phyloP scores from a whole-genome alignment of 306 rosid genomes.

The Lathyrus aphaca region DNA sequence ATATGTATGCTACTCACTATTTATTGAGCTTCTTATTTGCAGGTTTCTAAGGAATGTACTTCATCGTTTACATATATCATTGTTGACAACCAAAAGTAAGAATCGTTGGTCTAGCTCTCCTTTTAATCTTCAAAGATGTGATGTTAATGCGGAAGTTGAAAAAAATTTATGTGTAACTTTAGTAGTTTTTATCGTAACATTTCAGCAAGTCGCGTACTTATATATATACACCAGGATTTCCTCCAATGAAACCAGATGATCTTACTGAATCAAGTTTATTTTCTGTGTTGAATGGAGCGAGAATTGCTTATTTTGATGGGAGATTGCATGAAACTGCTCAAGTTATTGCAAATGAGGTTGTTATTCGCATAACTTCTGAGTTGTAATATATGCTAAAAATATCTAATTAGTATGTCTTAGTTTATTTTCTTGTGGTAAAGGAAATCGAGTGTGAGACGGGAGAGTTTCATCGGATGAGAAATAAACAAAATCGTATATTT shows the following conservation, averaged over 20 bases:
- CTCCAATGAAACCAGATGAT: slow-evolving; percentile 76
- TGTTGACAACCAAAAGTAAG: slow-evolving; percentile 79
- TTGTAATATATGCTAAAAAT: slow-evolving; percentile 16
- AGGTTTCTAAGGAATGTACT: slow-evolving; percentile 72
- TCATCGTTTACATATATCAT: slow-evolving; percentile 82
- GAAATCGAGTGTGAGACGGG: too few relatives aligned
- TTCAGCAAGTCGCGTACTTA: slow-evolving; percentile 89
- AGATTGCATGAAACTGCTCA: slow-evolving; percentile 79
- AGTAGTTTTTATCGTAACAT: slow-evolving; percentile 26
- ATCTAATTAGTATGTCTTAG: slow-evolving; percentile 3
- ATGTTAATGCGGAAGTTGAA: slow-evolving; percentile 16
- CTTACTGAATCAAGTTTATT: slow-evolving; percentile 60
- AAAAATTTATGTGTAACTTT: slow-evolving; percentile 28
- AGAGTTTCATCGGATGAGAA: too few relatives aligned
- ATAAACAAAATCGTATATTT: slow-evolving; percentile 41
- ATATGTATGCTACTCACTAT: not conserved
- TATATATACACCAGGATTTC: slow-evolving; percentile 82
- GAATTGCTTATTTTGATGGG: slow-evolving; percentile 69
- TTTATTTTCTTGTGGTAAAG: not conserved
- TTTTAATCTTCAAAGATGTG: slow-evolving; percentile 11
- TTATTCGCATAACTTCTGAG: slow-evolving; percentile 6
- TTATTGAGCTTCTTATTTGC: slow-evolving; percentile 35
- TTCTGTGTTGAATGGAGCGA: slow-evolving; percentile 76
- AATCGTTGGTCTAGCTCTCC: slow-evolving; percentile 20
- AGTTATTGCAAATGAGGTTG: slow-evolving; percentile 80